Conservation (phyloP, 768 basidiomycete species). For the Lactifluus rugatus region DNA sequence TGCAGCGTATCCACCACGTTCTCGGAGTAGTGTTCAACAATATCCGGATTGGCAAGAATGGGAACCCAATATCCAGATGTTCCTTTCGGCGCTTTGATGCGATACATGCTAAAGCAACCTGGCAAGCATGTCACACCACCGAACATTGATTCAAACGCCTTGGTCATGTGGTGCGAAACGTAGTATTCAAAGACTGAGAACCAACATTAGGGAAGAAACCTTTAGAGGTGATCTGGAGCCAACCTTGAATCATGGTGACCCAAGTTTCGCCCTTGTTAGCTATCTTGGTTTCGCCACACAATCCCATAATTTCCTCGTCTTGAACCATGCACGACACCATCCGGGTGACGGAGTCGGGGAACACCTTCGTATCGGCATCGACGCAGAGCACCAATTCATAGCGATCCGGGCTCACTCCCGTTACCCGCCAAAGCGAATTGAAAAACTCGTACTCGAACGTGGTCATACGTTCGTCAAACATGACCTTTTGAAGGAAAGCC, state of each 20-base stretch:
- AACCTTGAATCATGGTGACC: slow-evolving; percentile 99
- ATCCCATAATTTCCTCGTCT: slow-evolving; percentile 96
- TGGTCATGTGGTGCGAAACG: slow-evolving; percentile 97
- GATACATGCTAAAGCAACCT: slow-evolving; percentile 99
- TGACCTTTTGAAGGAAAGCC: slow-evolving; percentile 97
- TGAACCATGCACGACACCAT: slow-evolving; percentile 97
- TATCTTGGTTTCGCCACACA: slow-evolving; percentile 99
- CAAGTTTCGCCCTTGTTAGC: slow-evolving; percentile 98
- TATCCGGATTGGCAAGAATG: slow-evolving; percentile 95
- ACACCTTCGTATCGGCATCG: slow-evolving; percentile 97
- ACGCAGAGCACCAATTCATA: slow-evolving; percentile 95
- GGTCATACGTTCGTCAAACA: slow-evolving; percentile 99
- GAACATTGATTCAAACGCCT: slow-evolving; percentile 99
- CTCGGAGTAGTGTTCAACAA: slow-evolving; percentile 98
- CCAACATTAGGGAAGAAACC: neutral
- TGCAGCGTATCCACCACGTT: slow-evolving; percentile 98
- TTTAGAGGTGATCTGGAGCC: neutral
- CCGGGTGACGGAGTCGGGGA: slow-evolving; percentile 93
- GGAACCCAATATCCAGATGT: slow-evolving; percentile 96
- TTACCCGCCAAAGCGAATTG: slow-evolving; percentile 93
- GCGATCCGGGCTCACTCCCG: slow-evolving; percentile 90
- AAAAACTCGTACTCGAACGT: slow-evolving; percentile 99
- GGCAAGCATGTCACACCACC: slow-evolving; percentile 99
- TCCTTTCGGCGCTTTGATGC: slow-evolving; percentile 98
- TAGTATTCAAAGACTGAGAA: slow-evolving; percentile 94